Conservation (phyloP, 345 rosid genomes). For the Psidium guajava region DNA sequence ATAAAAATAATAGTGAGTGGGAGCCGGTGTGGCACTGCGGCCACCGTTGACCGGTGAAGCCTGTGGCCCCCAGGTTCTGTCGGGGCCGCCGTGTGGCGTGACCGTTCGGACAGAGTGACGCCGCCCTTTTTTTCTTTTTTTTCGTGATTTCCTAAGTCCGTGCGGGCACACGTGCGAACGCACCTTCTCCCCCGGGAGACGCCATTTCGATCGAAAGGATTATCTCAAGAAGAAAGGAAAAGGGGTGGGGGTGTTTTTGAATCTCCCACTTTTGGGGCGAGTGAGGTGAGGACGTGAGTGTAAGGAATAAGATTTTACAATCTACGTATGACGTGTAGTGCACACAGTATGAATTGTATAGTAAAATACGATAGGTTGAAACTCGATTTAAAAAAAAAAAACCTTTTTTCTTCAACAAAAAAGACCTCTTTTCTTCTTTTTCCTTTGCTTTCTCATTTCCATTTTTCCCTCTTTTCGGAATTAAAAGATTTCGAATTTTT, state of each 20-base stretch:
- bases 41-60: neutral
- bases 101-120: neutral
- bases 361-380: too few relatives aligned
- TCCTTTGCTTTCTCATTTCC: neutral
- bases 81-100: neutral
- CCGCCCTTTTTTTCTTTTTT: neutral
- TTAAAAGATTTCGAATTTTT: neutral
- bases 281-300: too few relatives aligned
- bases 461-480: neutral
- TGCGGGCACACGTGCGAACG: neutral
- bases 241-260: too few relatives aligned
- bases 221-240: too few relatives aligned
- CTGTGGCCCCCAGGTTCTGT: neutral
- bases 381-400: too few relatives aligned
- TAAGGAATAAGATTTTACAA: too few relatives aligned
- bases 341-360: too few relatives aligned
- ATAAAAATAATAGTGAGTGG: neutral
- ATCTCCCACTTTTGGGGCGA: too few relatives aligned
- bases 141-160: neutral
- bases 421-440: neutral
- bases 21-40: neutral
- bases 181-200: neutral
- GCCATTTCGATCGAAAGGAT: neutral
- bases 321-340: too few relatives aligned
- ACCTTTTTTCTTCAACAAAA: neutral